phyloP scores from a whole-genome alignment of 2,329 filamentous ascomycete species.

The Cordyceps javanica region DNA sequence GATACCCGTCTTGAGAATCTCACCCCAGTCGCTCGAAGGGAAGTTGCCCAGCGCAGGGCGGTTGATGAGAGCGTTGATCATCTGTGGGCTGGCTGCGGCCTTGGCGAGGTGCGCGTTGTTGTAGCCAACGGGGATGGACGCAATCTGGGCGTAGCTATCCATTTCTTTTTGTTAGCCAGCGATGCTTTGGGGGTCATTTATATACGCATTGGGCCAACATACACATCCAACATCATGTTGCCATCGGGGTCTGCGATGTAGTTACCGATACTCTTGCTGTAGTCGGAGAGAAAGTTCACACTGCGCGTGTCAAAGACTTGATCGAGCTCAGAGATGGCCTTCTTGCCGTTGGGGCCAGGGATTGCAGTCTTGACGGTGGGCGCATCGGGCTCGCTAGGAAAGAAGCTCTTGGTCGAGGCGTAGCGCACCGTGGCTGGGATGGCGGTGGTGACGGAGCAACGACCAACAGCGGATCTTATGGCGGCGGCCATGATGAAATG shows the following conservation, averaged over 20 bases:
- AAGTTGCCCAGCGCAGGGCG: conserved; percentile 87
- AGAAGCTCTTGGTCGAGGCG: conserved; percentile 33
- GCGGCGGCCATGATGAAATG: conserved; percentile 3
- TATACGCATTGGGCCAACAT: conserved; percentile 24
- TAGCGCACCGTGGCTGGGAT: conserved; percentile 20
- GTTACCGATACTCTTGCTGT: conserved; percentile 69
- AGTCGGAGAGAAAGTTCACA: conserved; percentile 77
- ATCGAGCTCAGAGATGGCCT: conserved; percentile 63
- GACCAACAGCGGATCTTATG: conserved; percentile 8
- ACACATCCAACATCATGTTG: conserved; percentile 68
- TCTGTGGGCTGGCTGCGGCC: conserved; percentile 68
- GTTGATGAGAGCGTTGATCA: conserved; percentile 78
- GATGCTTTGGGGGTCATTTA: neutral
- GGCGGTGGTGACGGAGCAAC: conserved; percentile 5
- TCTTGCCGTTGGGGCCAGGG: conserved; percentile 69
- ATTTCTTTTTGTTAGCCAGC: neutral
- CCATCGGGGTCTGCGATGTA: conserved; percentile 71
- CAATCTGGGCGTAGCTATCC: conserved; percentile 76
- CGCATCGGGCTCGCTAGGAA: conserved; percentile 44
- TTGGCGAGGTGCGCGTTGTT: conserved; percentile 74
- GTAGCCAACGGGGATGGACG: conserved; percentile 87
- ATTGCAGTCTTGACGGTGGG: conserved; percentile 55
- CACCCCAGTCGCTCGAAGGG: conserved; percentile 76
- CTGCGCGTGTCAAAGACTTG: conserved; percentile 80
- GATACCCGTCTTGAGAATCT: conserved; percentile 72